phyloP scores from a whole-genome alignment of 176 grass and related monocot genomes.

The Hsuehochloa calcarea region DNA sequence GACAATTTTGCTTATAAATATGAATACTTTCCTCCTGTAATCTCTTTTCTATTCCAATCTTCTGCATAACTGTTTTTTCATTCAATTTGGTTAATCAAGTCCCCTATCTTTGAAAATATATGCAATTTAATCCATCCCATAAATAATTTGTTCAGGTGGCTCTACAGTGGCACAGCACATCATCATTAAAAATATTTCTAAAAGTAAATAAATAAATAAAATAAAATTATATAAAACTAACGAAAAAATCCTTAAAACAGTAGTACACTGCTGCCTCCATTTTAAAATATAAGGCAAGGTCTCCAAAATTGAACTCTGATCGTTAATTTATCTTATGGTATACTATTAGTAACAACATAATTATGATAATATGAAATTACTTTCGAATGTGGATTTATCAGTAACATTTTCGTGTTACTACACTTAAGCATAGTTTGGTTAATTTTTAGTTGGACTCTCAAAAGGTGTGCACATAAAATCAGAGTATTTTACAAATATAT shows the following conservation, averaged over 20 bases:
- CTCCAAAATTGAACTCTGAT: background rate
- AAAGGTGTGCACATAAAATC: background rate
- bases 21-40: background rate
- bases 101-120: background rate
- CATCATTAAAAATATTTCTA: background rate
- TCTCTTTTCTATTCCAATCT: constrained; percentile 11
- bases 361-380: background rate
- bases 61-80: background rate
- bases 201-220: background rate
- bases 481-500: background rate
- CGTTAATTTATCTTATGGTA: background rate
- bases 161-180: background rate
- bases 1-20: constrained; percentile 20
- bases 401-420: background rate
- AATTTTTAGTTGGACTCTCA: background rate
- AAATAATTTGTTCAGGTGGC: background rate
- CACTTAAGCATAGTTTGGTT: background rate
- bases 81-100: background rate
- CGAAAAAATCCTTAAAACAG: background rate
- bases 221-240: background rate
- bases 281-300: background rate
- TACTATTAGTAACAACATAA: background rate
- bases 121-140: background rate
- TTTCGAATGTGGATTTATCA: background rate
- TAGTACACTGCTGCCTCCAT: background rate